Base-by-base conservation (phyloP, 2,329 filamentous ascomycete genomes). In the Colletotrichum trifolii region DNA sequence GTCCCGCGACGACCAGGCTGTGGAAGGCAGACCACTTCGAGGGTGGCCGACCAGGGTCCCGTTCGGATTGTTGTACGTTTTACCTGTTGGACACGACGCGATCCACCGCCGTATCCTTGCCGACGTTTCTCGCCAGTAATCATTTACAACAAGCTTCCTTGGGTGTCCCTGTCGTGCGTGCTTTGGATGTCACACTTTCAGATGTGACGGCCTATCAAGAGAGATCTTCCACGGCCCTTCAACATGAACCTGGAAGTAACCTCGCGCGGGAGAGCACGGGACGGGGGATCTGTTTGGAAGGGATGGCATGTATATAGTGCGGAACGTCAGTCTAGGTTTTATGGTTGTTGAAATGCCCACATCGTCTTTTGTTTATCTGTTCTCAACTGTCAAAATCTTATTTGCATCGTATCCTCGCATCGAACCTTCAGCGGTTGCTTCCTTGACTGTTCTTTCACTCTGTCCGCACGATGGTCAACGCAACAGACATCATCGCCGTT, bases 401-500 rank as follows among this genome's bases (percentile, higher is more conserved):
- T 13, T 15, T 43, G 40, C 42, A n/a, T 43, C 12, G 15, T 15
- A 13, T 8, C 8, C 15, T 43, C 8, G 9, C 42, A n/a, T 43
- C 42, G 17, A 43, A n/a, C 42, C 12, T 15, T 7, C 13, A 43
- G 15, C 15, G 15, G 9, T 43, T 43, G 13, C 10, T 13, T 15
- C 11, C 42, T 13, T 12, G 4, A n/a, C 13, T 43, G 2, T 43
- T n/a, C 33, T 39, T 35, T 38, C 11, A 10, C n/a, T 35, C 40
- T 15, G 35, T 8, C n/a, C n/a, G 4, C 49, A 65, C 38, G 2
- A 68, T 67, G 66, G 61, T 64, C 50, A 68, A 54, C 66, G 43
- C 54, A 9, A 57, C 63, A n/a, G 59, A 66, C 4, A 63, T 68
- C 47, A 38, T 68, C 15, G 66, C 66, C 58, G 43, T 54, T 6